Evolutionary conservation across 176 grass and related monocot genomes (phyloP).

Genomic region (Neostapfia colusana): DNA sequence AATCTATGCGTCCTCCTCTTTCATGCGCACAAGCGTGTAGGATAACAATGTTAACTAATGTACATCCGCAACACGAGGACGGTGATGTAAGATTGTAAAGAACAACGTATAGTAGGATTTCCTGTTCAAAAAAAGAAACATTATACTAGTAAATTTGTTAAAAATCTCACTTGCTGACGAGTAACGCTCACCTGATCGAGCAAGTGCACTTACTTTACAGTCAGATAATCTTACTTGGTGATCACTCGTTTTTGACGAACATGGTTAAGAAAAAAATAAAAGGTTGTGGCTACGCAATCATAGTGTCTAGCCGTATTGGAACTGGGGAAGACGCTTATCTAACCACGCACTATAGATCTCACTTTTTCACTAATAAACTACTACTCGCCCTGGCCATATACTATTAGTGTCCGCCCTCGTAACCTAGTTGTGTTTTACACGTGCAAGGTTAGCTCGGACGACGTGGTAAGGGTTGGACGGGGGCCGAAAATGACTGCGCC

Average conservation of each 20-base stretch:
- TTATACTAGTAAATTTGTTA: too few relatives aligned
- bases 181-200: too few relatives aligned
- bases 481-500: constrained; percentile 38
- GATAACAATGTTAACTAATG: constrained; percentile 16
- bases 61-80: not conserved
- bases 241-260: not conserved
- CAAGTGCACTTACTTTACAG: too few relatives aligned
- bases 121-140: too few relatives aligned
- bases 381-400: too few relatives aligned
- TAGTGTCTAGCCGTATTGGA: constrained; percentile 10
- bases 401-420: not conserved
- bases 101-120: not conserved
- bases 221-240: too few relatives aligned
- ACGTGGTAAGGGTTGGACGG: not conserved
- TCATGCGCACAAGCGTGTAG: not conserved
- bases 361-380: not conserved
- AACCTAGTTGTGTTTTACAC: constrained; percentile 37
- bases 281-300: not conserved
- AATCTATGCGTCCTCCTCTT: not conserved
- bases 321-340: constrained; percentile 18
- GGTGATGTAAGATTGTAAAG: too few relatives aligned
- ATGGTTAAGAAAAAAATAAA: not conserved
- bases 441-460: constrained; percentile 26
- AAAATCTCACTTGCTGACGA: too few relatives aligned
- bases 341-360: constrained; percentile 1